phyloP scores from a whole-genome alignment of 306 rosid genomes.

The Rosa rugosa region DNA sequence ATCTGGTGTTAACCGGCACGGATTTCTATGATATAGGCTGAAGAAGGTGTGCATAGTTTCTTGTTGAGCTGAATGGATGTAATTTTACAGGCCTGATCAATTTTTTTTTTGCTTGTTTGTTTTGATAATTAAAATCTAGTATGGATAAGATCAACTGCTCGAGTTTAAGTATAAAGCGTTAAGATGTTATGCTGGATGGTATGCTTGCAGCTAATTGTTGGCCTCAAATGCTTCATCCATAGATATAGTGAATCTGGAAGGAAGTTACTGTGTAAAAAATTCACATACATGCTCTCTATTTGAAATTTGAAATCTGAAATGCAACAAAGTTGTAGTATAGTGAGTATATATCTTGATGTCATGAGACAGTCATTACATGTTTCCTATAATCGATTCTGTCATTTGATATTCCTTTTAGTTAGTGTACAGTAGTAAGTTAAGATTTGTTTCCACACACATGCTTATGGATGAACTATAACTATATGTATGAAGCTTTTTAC shows the following conservation, averaged over 20 bases:
- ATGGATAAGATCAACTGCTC: not conserved
- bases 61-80: constrained; percentile 16
- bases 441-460: not conserved
- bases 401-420: not conserved
- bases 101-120: not conserved
- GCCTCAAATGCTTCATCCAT: not conserved
- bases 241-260: not conserved
- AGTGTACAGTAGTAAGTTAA: not conserved
- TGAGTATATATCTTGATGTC: not conserved
- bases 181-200: not conserved
- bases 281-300: not conserved
- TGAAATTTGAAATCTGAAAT: not conserved
- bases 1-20: constrained; percentile 12
- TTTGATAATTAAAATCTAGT: not conserved
- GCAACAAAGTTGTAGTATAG: not conserved
- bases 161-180: not conserved
- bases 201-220: not conserved
- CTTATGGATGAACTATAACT: not conserved
- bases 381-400: not conserved
- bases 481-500: not conserved
- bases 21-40: not conserved
- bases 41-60: not conserved
- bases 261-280: not conserved
- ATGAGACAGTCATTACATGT: not conserved
- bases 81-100: not conserved